These are phyloP conservation scores for Dioszegia crocea DNA, from an alignment of 768 basidiomycete species.

Conservation along the genomic window DNA sequence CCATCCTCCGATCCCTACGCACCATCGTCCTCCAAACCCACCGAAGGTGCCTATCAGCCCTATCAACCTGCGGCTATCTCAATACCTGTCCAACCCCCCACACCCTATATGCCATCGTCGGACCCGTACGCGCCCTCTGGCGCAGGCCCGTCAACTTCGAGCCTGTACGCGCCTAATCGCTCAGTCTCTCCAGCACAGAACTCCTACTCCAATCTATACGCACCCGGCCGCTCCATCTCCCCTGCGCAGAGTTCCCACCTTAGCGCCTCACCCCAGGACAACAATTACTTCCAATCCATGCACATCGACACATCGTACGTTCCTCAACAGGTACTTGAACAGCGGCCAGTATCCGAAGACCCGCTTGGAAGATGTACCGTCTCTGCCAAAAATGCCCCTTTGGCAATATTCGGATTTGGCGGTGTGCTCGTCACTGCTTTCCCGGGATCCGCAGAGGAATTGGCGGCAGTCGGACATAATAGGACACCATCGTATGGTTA, in stretches of 20 bases:
- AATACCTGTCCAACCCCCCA: background rate
- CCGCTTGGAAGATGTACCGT: constrained; percentile 33
- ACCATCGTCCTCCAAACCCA: constrained; percentile 6
- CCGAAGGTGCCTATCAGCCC: background rate
- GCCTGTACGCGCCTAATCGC: constrained; percentile 7
- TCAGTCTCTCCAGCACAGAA: background rate
- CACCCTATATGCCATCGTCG: constrained; percentile 18
- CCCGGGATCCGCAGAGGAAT: constrained; percentile 62
- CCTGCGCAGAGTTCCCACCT: constrained; percentile 13
- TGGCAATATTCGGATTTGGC: constrained; percentile 90
- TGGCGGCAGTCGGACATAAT: constrained; percentile 51
- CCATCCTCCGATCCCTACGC: constrained; percentile 14
- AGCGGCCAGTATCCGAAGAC: constrained; percentile 38
- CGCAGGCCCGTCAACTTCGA: background rate
- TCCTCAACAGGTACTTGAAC: constrained; percentile 40
- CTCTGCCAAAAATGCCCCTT: constrained; percentile 56
- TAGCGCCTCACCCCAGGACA: constrained; percentile 27
- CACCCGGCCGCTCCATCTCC: background rate
- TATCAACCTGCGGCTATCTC: background rate
- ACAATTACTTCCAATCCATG: constrained; percentile 38
- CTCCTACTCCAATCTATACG: constrained; percentile 2
- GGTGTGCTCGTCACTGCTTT: constrained; percentile 86
- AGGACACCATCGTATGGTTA: constrained; percentile 40
- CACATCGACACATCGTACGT: constrained; percentile 32
- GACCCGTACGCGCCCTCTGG: constrained; percentile 7